phyloP scores from a whole-genome alignment of 2,329 filamentous ascomycete genomes.

The Sphaerulina vaccinii region DNA sequence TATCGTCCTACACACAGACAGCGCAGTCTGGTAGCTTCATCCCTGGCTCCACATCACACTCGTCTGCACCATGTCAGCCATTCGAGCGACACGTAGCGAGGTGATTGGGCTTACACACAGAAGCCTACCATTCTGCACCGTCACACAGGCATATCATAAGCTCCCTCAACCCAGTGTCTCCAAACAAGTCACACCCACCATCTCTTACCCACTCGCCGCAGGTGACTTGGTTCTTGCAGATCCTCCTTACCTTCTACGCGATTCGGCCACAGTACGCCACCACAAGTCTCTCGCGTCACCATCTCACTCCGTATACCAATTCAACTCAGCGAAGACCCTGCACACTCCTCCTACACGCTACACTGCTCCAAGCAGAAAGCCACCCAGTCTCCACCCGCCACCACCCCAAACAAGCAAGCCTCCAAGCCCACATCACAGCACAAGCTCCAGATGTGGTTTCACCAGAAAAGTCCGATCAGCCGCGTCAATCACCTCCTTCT shows the following conservation, averaged over 20 bases:
- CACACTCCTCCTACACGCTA: constrained; percentile 49
- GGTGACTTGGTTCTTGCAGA: constrained; percentile 32
- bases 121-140: constrained; percentile 39
- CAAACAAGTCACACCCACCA: constrained; percentile 17
- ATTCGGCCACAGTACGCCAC: constrained; percentile 29
- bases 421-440: constrained; percentile 49
- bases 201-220: constrained; percentile 22
- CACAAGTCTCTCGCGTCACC: constrained; percentile 9
- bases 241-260: constrained; percentile 18
- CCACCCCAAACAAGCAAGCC: constrained; percentile 45
- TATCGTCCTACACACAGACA: constrained; percentile 48
- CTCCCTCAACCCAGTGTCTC: constrained; percentile 31
- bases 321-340: constrained; percentile 46
- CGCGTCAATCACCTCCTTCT: constrained; percentile 65
- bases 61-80: constrained; percentile 55
- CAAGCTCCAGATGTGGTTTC: constrained; percentile 52
- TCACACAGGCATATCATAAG: constrained; percentile 30
- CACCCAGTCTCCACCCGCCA: constrained; percentile 49
- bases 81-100: constrained; percentile 52
- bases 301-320: constrained; percentile 4
- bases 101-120: constrained; percentile 47
- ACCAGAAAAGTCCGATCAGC: constrained; percentile 56
- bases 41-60: constrained; percentile 47
- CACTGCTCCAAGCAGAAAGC: constrained; percentile 38
- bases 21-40: constrained; percentile 34